phyloP scores from a whole-genome alignment of 768 basidiomycete species.

The Lentinula sp. region DNA sequence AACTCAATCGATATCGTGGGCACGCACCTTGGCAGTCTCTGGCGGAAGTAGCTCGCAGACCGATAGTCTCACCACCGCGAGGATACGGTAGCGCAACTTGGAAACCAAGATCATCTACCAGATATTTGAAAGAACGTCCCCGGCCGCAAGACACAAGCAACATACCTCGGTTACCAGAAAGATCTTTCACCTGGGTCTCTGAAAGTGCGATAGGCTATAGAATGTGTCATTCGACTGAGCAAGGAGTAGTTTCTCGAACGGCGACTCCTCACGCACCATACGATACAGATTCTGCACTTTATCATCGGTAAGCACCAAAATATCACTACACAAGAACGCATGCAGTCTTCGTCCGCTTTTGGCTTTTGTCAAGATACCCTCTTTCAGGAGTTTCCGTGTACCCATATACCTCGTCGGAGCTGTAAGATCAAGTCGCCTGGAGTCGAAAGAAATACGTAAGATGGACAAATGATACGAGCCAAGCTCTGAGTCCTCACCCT shows the following conservation, averaged over 20 bases:
- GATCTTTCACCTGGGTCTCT: slow-evolving; percentile 54
- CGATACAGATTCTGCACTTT: slow-evolving; percentile 66
- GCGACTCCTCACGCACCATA: slow-evolving; percentile 49
- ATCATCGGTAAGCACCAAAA: slow-evolving; percentile 80
- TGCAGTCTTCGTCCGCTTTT: slow-evolving; percentile 79
- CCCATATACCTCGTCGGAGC: slow-evolving; percentile 86
- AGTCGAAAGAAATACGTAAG: neutral
- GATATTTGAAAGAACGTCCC: neutral
- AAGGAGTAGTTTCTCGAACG: neutral
- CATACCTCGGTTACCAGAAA: slow-evolving; percentile 45
- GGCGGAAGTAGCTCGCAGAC: slow-evolving; percentile 47
- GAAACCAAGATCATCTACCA: slow-evolving; percentile 62
- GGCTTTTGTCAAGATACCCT: slow-evolving; percentile 73
- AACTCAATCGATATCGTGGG: neutral
- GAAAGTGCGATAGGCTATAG: slow-evolving; percentile 68
- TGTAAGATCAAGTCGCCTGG: slow-evolving; percentile 79
- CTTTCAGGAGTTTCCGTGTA: slow-evolving; percentile 68
- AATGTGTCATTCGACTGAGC: neutral
- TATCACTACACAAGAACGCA: slow-evolving; percentile 83
- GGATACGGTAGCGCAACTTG: slow-evolving; percentile 61
- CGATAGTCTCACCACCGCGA: slow-evolving; percentile 67
- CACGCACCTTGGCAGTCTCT: slow-evolving; percentile 49
- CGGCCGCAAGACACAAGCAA: neutral
- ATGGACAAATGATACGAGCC: neutral
- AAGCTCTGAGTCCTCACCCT: slow-evolving; percentile 41